A percentile compares a stretch with the other conserved stretches of the same genome.
Conservation (phyloP, 2,329 filamentous ascomycete genomes). For the Juglanconis sp. region DNA sequence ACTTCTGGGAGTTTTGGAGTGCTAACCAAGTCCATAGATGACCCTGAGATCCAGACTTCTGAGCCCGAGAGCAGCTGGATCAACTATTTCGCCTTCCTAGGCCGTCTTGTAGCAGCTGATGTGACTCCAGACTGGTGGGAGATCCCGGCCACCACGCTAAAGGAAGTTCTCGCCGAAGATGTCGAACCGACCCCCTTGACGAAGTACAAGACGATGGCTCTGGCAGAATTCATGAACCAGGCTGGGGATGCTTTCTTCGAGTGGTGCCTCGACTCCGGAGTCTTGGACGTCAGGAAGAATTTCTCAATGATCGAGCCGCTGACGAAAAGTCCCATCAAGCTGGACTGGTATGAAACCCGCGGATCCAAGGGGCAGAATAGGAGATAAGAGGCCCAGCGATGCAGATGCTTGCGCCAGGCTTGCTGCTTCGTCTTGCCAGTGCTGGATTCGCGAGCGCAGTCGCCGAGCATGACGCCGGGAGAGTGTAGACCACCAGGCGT, state of each 20-base stretch:
- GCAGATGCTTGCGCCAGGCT: too few species aligned
- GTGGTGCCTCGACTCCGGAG: constrained; percentile 15
- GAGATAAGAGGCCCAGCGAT: too few species aligned
- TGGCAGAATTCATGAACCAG: constrained; percentile 18
- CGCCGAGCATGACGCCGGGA: not conserved
- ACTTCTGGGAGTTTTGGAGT: too few species aligned
- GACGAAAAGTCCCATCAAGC: constrained; percentile 6
- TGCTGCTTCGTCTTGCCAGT: too few species aligned
- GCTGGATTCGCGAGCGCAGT: too few species aligned
- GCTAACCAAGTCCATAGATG: constrained; percentile 1
- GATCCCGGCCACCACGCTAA: constrained; percentile 16
- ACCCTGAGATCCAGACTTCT: constrained; percentile 13
- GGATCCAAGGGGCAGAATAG: not conserved
- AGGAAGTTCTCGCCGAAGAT: constrained; percentile 15
- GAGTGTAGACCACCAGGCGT: not conserved
- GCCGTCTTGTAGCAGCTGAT: constrained; percentile 14
- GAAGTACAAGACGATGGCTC: constrained; percentile 16
- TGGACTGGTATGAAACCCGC: constrained; percentile 12
- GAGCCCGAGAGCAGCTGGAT: constrained; percentile 13
- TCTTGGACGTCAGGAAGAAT: constrained; percentile 10
- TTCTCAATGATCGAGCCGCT: constrained; percentile 15
- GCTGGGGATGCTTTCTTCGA: constrained; percentile 15
- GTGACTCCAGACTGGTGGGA: constrained; percentile 19
- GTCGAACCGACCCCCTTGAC: constrained; percentile 6
- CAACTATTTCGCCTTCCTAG: constrained; percentile 18